A percentile compares a stretch with the other conserved stretches of the same genome.
Evolutionary conservation across 495 filamentous ascomycete species (phyloP).

Genomic region (Xylaria sp.): DNA sequence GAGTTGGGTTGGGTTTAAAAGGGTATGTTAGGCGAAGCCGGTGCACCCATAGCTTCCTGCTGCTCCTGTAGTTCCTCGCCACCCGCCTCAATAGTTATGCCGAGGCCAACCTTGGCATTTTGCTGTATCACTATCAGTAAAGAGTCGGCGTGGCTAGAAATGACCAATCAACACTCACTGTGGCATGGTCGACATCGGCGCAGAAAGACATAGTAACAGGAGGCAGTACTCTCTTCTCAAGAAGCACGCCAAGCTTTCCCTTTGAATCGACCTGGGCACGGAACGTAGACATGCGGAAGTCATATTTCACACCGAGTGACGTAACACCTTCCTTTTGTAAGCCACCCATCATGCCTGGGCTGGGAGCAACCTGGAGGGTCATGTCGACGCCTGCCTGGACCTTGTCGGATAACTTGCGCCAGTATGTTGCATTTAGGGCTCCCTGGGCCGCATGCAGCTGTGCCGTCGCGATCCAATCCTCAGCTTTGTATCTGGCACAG

Average conservation of each 20-base stretch:
- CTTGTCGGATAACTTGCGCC: slow-evolving; percentile 90
- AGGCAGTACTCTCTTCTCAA: slow-evolving; percentile 94
- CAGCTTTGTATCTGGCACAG: slow-evolving; percentile 83
- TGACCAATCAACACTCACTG: slow-evolving; percentile 66
- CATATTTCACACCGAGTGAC: slow-evolving; percentile 95
- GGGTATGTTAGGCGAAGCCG: slow-evolving; percentile 60
- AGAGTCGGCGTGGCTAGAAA: background rate
- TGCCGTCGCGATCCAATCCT: slow-evolving; percentile 88
- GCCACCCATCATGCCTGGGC: slow-evolving; percentile 69
- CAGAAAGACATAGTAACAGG: slow-evolving; percentile 92
- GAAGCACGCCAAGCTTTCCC: slow-evolving; percentile 87
- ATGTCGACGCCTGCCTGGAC: slow-evolving; percentile 96
- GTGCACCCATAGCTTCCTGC: slow-evolving; percentile 67
- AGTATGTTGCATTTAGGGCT: slow-evolving; percentile 89
- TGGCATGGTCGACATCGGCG: slow-evolving; percentile 94
- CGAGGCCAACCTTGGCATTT: slow-evolving; percentile 91
- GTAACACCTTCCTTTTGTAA: slow-evolving; percentile 84
- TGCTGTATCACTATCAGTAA: slow-evolving; percentile 65
- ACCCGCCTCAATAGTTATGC: slow-evolving; percentile 90
- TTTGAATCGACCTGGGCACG: slow-evolving; percentile 93
- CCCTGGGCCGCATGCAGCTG: slow-evolving; percentile 84
- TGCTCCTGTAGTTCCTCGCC: slow-evolving; percentile 91
- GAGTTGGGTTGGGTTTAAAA: slow-evolving; percentile 51
- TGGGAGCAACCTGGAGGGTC: slow-evolving; percentile 83
- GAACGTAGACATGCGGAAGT: slow-evolving; percentile 94